Conservation (phyloP, 1,284 basidiomycete species). For the Trichosporon sp. region DNA sequence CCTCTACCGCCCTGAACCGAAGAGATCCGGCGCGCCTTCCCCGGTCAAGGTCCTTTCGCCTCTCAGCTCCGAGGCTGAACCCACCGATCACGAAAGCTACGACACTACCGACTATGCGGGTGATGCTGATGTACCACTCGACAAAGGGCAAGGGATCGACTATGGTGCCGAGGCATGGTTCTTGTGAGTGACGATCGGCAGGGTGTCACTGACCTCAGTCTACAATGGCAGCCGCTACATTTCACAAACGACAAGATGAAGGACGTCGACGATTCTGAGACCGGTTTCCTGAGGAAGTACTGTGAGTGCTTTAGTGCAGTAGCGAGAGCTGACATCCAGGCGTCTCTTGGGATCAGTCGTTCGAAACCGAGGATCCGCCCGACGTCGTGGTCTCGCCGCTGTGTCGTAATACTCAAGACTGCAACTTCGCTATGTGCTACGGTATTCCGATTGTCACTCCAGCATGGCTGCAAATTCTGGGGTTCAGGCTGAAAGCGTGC, state of each 20-base stretch:
- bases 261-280: slow-evolving; percentile 37
- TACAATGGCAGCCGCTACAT: slow-evolving; percentile 27
- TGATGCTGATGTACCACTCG: slow-evolving; percentile 32
- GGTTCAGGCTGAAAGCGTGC: slow-evolving; percentile 33
- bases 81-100: slow-evolving; percentile 39
- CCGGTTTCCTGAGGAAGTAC: slow-evolving; percentile 32
- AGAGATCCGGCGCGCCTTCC: slow-evolving; percentile 38
- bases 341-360: slow-evolving; percentile 38
- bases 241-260: slow-evolving; percentile 42
- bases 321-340: slow-evolving; percentile 31
- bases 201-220: slow-evolving; percentile 23
- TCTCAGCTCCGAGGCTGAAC: slow-evolving; percentile 27
- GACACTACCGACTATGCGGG: slow-evolving; percentile 28
- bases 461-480: slow-evolving; percentile 37
- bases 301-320: slow-evolving; percentile 32
- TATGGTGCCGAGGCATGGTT: slow-evolving; percentile 35
- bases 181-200: slow-evolving; percentile 31
- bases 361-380: slow-evolving; percentile 35
- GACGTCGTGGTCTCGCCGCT: slow-evolving; percentile 37
- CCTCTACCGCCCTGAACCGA: slow-evolving; percentile 38
- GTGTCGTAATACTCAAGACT: slow-evolving; percentile 29
- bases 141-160: slow-evolving; percentile 32
- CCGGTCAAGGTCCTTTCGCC: slow-evolving; percentile 34
- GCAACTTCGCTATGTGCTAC: slow-evolving; percentile 42
- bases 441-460: slow-evolving; percentile 46